Base-by-base conservation (phyloP, 495 filamentous ascomycete genomes). In the Aspergillus olivimuriae region DNA sequence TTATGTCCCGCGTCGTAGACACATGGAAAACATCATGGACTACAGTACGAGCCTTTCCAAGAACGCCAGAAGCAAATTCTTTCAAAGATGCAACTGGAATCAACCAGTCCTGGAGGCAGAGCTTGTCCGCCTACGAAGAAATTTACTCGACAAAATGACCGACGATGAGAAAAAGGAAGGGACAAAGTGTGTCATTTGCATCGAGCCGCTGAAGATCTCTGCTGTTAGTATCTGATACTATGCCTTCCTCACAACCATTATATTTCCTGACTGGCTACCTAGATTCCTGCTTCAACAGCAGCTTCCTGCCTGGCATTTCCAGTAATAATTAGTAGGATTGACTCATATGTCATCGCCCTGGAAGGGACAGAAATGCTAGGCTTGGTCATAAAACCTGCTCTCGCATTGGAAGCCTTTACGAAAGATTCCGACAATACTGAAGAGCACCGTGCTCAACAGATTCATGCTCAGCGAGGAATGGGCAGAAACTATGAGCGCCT, bases 401-500 rank as follows among this genome's bases (percentile, higher is more conserved):
- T 88, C 35, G 90, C 90, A 0, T 68, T 98, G 1, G 94, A 96
- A 55, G 89, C 92, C 1, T 72, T 96, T 20, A 98, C 92, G 1
- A 97, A 98, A 55, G 89, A 97, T 55, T 89, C 88, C 6, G 87
- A 95, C 52, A 94, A 95, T 51, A 83, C 82, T 2, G 86, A 86
- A 24, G 89, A 95, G 35, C 83, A 89, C 45, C 72, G 72, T 8
- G 69, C 66, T 10, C 75, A 83, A 44, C 78, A 86, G 44, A 65
- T 92, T 31, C 86, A 91, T 49, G 72, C 88, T 17, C 86, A 88
- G 51, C 67, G 77, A 45, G 92, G 92, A 20, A 98, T 96, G 92
- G 92, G 91, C 9, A 88, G 83, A 42, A 96, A 97, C 51, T 98
- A 98, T 53, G 92, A 98, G 62, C 79, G 92, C 19, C 79, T 97